A percentile compares a stretch with the other conserved stretches of the same genome.
Evolutionary conservation across 1,284 basidiomycete genomes (phyloP).

Genomic region (Puccinia hordei): DNA sequence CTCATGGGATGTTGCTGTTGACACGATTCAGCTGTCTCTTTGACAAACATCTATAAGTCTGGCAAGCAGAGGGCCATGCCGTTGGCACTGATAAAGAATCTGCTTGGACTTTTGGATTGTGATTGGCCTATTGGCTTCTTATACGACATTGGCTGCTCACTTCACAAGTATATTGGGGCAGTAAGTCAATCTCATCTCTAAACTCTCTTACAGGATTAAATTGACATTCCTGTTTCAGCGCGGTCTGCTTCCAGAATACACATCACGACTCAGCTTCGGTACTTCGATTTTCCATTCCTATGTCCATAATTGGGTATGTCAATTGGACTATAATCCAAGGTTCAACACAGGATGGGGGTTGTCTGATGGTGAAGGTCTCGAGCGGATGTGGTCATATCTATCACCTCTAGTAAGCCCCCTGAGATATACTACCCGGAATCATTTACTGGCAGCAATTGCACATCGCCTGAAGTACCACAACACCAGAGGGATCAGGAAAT

Average conservation of each 20-base stretch:
- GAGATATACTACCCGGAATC: background rate
- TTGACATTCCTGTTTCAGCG: background rate
- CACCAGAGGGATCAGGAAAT: background rate
- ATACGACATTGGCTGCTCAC: too few species aligned
- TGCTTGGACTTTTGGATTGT: too few species aligned
- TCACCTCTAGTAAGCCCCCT: background rate
- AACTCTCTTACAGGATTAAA: constrained; percentile 2
- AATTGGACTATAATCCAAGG: background rate
- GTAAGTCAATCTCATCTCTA: too few species aligned
- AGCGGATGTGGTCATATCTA: constrained; percentile 8
- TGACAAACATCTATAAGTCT: too few species aligned
- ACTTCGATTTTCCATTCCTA: constrained; percentile 4
- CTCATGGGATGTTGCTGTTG: too few species aligned
- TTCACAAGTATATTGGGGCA: too few species aligned
- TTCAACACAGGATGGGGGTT: background rate
- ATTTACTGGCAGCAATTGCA: background rate
- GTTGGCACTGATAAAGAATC: too few species aligned
- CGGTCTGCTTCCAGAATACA: background rate
- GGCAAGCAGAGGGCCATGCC: too few species aligned
- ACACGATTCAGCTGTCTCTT: too few species aligned
- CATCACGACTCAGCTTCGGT: background rate
- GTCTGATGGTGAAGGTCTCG: background rate
- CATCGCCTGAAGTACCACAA: background rate
- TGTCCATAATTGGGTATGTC: constrained; percentile 3
- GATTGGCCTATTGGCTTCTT: too few species aligned